Base-by-base conservation (phyloP, 352 stramenopile genomes). In the Globisporangium rhizosaccharum region DNA sequence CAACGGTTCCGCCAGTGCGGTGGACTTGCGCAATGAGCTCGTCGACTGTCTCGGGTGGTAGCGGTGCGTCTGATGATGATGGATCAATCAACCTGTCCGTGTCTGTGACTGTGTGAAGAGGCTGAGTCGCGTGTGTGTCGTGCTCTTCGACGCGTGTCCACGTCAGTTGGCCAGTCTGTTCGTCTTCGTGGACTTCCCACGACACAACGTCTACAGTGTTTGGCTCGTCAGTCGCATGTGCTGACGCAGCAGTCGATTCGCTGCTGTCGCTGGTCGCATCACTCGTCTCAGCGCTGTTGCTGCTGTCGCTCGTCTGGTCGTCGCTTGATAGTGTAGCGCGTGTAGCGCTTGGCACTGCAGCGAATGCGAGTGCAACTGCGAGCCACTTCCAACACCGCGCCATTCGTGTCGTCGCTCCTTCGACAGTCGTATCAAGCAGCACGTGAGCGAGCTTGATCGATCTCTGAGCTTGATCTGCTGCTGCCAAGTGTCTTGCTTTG, bases 151-250 rank as follows among this genome's bases (percentile, higher is more conserved):
- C 20, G 20, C 26, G 55, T 15, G 8, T 36, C 55, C 44, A 53
- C 2, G 7, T 33, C 12, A 18, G 7, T 3, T 42, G 42, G 10
- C 14, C 45, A 37, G 36, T 26, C 7, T 14, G 20, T 17, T 53
- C 55, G 23, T 60, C 51, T n/a, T 49, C 55, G 28, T n/a, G 9
- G n/a, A 60, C 30, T 12, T 60, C 45, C 55, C 55, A 60, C 55
- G 55, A 60, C 30, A 36, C 30, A 8, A 60, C 53, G 1, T 48
- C 54, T 0, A 10, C 14, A 6, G 44, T 3, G n/a, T 12, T 26
- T 51, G 23, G 41, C 30, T 59, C 42, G n/a, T 30, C 17, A 14
- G 18, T 11, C 7, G 41, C 17, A n/a, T 46, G 41, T 18, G 18
- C 18, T 18, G 41, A 47, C 9, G 11, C 10, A 12, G 30, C 17